These are phyloP conservation scores for Pythium phragmitis DNA, from an alignment of 352 stramenopile species.

Conservation along the genomic window DNA sequence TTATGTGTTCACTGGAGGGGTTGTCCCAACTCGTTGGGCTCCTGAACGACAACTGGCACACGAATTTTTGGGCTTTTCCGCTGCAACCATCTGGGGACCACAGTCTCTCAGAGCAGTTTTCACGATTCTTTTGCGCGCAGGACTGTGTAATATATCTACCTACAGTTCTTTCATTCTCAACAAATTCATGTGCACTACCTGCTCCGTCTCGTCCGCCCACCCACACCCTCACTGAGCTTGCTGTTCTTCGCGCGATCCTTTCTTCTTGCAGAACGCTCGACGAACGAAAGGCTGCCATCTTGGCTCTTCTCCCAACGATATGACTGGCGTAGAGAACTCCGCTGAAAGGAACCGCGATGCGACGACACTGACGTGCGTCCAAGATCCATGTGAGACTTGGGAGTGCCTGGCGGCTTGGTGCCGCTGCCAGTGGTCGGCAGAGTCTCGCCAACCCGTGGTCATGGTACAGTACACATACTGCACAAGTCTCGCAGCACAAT, in stretches of 20 bases:
- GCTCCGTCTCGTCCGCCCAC: no score
- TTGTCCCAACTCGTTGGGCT: conserved; percentile 2
- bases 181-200: no score
- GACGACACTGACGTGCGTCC: conserved; percentile 23
- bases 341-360: not conserved
- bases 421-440: no score
- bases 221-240: not conserved
- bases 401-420: no score
- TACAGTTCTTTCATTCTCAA: not conserved
- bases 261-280: conserved; percentile 1
- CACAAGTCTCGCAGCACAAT: no score
- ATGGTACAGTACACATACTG: no score
- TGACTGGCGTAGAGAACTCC: conserved; percentile 16
- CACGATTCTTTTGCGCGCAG: not conserved
- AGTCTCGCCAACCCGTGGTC: no score
- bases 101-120: not conserved
- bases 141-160: not conserved
- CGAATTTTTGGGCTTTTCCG: no score
- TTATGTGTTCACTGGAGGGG: not conserved
- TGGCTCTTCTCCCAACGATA: not conserved
- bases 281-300: conserved; percentile 10
- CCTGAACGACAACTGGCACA: not conserved
- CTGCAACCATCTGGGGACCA: no score
- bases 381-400: not conserved
- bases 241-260: conserved; percentile 14